Conservation (phyloP, 148 eudicot genomes). For the Heliosperma pusillum region DNA sequence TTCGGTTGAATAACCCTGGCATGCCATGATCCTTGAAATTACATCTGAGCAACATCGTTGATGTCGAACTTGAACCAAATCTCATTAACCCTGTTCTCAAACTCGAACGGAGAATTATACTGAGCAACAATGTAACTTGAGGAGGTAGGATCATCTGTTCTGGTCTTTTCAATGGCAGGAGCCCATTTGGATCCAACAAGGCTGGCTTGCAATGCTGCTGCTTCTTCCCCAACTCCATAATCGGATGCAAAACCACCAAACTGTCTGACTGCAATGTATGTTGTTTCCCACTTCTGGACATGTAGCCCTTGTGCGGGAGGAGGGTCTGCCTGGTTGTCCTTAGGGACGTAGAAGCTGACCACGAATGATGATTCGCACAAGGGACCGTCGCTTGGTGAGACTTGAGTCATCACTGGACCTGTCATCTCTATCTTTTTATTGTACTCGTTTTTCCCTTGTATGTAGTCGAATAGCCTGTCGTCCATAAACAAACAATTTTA, state of each 20-base stretch:
- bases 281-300: conserved; percentile 57
- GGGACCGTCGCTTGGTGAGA: conserved; percentile 80
- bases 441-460: conserved; percentile 64
- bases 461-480: conserved; percentile 67
- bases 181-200: conserved; percentile 65
- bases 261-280: conserved; percentile 66
- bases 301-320: conserved; percentile 68
- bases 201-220: conserved; percentile 53
- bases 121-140: conserved; percentile 65
- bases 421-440: conserved; percentile 74
- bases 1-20: too few relatives aligned
- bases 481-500: too few relatives aligned
- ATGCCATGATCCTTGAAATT: too few relatives aligned
- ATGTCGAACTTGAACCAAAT: conserved; percentile 68
- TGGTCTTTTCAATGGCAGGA: conserved; percentile 46
- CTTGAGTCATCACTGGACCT: conserved; percentile 72
- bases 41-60: conserved; percentile 29
- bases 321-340: conserved; percentile 62
- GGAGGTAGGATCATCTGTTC: conserved; percentile 28
- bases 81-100: conserved; percentile 71
- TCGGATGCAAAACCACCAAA: conserved; percentile 65
- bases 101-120: conserved; percentile 90
- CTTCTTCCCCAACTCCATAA: conserved; percentile 52
- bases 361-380: conserved; percentile 67
- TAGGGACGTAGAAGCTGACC: conserved; percentile 78